Evolutionary conservation across 495 filamentous ascomycete genomes (phyloP).

Genomic region (Podospora tetraspora): DNA sequence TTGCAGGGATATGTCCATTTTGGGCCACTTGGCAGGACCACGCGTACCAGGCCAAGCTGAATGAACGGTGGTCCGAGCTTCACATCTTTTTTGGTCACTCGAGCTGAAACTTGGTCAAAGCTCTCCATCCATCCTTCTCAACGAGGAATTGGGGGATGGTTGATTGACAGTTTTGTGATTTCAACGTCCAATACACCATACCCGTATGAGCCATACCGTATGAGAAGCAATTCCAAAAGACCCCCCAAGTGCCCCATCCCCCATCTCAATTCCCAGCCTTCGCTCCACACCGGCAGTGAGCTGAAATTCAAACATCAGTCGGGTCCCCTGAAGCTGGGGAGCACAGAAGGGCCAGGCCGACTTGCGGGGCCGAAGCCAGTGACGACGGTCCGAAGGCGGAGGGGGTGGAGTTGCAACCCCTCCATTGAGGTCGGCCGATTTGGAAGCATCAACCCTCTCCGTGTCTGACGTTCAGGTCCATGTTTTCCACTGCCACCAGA

Average conservation of each 20-base stretch:
- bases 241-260: background rate
- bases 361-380: background rate
- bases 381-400: background rate
- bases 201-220: background rate
- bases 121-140: too few species aligned
- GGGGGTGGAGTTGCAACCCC: background rate
- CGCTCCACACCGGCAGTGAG: background rate
- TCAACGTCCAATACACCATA: background rate
- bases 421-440: background rate
- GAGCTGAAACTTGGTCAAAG: background rate
- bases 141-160: background rate
- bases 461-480: background rate
- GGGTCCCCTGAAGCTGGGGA: background rate
- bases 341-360: background rate
- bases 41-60: background rate
- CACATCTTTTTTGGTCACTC: background rate
- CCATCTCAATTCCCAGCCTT: background rate
- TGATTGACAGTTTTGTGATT: background rate
- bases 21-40: constrained; percentile 29
- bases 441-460: background rate
- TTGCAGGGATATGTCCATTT: constrained; percentile 17
- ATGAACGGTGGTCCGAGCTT: constrained; percentile 25
- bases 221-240: background rate
- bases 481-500: background rate
- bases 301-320: background rate